Evolutionary conservation across 139 green algal genomes (phyloP), one percentile per base, ranked within the genome.

Genomic region (Micromonas commoda): DNA sequence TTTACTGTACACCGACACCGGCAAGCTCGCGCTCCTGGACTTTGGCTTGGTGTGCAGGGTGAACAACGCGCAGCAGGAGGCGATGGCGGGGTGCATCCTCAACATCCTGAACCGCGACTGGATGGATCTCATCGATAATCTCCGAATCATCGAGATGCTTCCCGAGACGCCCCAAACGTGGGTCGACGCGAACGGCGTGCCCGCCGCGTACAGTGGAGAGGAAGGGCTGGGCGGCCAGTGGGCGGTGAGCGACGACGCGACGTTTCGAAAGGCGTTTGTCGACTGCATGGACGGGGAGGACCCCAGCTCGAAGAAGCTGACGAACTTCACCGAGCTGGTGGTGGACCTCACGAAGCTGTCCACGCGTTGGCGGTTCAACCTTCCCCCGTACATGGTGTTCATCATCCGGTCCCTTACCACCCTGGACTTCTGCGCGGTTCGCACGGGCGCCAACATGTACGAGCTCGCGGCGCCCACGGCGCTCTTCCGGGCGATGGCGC

Each of bases 381-480:
- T 77, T 16, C 80, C 80, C 9, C 73, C 80, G 33, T 84, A 80
- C 63, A 76, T 80, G 33, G 75, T 84, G 31, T 69, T 84, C 45
- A 66, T 84, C 65, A 77, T 81, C 73, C 74, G 80, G 2, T 71
- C 78, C 23, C 34, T 82, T 31, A 78, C 60, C 38, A 82, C 78
- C 57, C 77, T 82, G 9, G 77, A 82, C 71, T 78, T 78, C 72
- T 61, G 33, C 72, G 72, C 72, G 33, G 72, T 61, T 51, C 29
- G 72, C 20, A 78, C 72, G 20, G 31, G 31, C 72, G 26, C 24
- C 16, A 85, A 81, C 80, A 85, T 85, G 51, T 85, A 85, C 75
- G 68, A 78, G 45, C 70, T 76, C 26, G 69, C 67, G 1, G 35
- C 77, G 34, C 80, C 80, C 37, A 77, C 70, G 24, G 80, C 80